Percentiles rank a stretch among this genome's conserved stretches.
Conservation (phyloP, 176 grass and related monocot species). For the Sorghum bicolor region Sorghum_bicolor_NCBIv3 NC_012873.2:61875001-61875500, state of each 20-base stretch:
- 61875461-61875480: background rate
- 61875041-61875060: background rate
- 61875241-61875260: background rate
- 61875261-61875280: background rate
- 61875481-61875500: background rate
- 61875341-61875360: background rate
- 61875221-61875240: background rate
- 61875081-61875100: background rate
- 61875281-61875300: conserved; percentile 20
- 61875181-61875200: background rate
- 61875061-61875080: background rate
- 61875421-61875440: background rate
- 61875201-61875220: background rate
- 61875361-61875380: background rate
- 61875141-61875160: conserved; percentile 36
- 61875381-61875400: background rate
- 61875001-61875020: conserved; percentile 18
- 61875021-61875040: conserved; percentile 30
- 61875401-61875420: background rate
- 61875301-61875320: background rate
- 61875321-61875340: background rate
- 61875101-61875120: background rate
- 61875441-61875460: background rate
- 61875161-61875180: conserved; percentile 22
- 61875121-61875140: conserved; percentile 12